Conservation (phyloP, 257 asterid genomes). For the Vinca minor region DNA sequence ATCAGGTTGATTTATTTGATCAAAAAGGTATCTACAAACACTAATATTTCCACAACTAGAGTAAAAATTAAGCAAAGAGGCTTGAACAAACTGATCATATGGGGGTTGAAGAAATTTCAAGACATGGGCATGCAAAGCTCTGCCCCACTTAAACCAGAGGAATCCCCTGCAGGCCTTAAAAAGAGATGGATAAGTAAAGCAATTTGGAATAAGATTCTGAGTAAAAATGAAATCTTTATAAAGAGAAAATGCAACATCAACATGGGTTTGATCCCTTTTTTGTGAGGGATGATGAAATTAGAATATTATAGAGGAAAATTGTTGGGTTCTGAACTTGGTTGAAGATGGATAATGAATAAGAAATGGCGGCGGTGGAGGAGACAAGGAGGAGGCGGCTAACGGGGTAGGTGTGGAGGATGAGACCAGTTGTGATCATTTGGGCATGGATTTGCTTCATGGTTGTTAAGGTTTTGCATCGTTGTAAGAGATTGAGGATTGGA, state of each 20-base stretch:
- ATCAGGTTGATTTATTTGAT: constrained; percentile 46
- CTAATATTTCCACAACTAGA: no score
- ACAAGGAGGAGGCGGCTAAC: constrained; percentile 48
- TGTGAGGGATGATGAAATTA: constrained; percentile 46
- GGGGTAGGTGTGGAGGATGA: constrained; percentile 61
- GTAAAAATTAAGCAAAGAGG: no score
- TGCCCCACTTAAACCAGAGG: constrained; percentile 43
- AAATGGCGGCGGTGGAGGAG: constrained; percentile 39
- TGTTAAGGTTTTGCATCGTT: constrained; percentile 46
- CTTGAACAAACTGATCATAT: no score
- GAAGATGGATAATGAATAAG: constrained; percentile 47
- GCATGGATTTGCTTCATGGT: constrained; percentile 49
- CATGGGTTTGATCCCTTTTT: constrained; percentile 28
- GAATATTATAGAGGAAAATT: constrained; percentile 59
- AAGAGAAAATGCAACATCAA: constrained; percentile 36
- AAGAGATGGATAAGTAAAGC: constrained; percentile 63
- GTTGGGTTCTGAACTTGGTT: constrained; percentile 38
- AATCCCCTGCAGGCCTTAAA: constrained; percentile 54
- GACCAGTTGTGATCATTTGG: constrained; percentile 57
- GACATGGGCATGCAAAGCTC: constrained; percentile 54
- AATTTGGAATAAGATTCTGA: constrained; percentile 38
- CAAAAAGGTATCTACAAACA: no score
- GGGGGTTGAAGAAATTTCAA: constrained; percentile 52
- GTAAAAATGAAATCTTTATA: constrained; percentile 32
- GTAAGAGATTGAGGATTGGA: constrained; percentile 40